These are phyloP conservation scores for Leccinum subtestaceum DNA, from an alignment of 768 basidiomycete genomes.

Conservation along the genomic window DNA sequence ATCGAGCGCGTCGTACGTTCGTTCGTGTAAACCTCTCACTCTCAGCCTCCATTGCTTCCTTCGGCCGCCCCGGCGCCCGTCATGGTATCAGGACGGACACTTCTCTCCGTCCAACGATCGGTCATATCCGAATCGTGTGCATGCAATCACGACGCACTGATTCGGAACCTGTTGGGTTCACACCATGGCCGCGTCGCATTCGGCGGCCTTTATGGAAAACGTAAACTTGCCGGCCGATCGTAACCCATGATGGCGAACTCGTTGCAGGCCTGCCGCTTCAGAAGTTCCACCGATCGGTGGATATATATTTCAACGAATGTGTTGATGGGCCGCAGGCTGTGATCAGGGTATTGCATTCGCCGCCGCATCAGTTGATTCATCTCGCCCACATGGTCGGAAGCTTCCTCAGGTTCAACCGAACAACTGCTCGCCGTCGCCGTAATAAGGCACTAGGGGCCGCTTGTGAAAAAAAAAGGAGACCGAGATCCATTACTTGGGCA, in stretches of 20 bases:
- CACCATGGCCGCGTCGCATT: not conserved
- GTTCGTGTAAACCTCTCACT: not conserved
- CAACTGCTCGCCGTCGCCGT: not conserved
- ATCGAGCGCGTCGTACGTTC: not conserved
- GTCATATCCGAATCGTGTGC: not conserved
- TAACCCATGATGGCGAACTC: not conserved
- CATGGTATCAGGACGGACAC: not conserved
- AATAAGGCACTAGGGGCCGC: not conserved
- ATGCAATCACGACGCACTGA: not conserved
- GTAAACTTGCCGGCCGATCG: not conserved
- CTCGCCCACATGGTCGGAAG: not conserved
- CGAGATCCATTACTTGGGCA: slow-evolving; percentile 17
- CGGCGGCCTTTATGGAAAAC: not conserved
- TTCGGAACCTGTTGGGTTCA: no score
- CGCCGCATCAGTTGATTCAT: not conserved
- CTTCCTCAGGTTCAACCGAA: not conserved
- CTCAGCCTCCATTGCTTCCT: not conserved
- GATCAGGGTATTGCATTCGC: not conserved
- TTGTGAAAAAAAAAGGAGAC: not conserved
- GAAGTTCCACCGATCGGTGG: not conserved
- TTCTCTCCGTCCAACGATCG: not conserved
- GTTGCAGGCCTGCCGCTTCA: not conserved
- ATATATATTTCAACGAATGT: not conserved
- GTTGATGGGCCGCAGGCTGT: not conserved
- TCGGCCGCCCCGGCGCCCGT: not conserved